Evolutionary conservation across 768 basidiomycete genomes (phyloP).

Genomic region (Rhodotorula toruloides): DNA sequence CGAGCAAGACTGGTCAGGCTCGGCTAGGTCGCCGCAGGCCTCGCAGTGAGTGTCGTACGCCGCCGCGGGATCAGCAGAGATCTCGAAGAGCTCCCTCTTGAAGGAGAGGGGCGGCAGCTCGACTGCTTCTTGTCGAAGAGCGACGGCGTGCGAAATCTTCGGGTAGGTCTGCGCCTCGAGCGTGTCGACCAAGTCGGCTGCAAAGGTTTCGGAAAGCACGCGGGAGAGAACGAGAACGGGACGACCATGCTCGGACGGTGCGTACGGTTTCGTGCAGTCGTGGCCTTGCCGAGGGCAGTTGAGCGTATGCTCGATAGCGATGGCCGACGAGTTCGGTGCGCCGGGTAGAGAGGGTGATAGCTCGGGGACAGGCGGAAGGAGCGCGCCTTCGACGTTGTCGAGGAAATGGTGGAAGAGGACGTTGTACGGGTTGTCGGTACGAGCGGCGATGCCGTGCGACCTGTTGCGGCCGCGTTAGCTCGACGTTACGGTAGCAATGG

Average conservation of each 20-base stretch:
- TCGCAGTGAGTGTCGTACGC: slow-evolving; percentile 19
- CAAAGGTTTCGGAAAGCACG: slow-evolving; percentile 21
- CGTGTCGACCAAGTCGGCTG: slow-evolving; percentile 23
- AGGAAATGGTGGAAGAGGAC: slow-evolving; percentile 33
- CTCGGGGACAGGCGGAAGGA: background rate
- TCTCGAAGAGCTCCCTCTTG: slow-evolving; percentile 3
- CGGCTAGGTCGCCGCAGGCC: slow-evolving; percentile 13
- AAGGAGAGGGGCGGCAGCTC: slow-evolving; percentile 7
- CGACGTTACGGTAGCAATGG: background rate
- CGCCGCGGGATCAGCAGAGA: background rate
- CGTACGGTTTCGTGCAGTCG: slow-evolving; percentile 18
- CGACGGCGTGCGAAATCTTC: slow-evolving; percentile 20
- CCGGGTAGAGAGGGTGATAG: slow-evolving; percentile 4
- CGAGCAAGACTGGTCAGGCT: background rate
- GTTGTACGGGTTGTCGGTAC: slow-evolving; percentile 27
- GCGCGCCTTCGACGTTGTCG: background rate
- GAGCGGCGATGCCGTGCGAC: slow-evolving; percentile 27
- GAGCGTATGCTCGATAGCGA: slow-evolving; percentile 23
- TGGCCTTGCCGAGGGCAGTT: slow-evolving; percentile 36
- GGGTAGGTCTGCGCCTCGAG: slow-evolving; percentile 26
- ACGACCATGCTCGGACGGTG: slow-evolving; percentile 19
- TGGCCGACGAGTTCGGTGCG: slow-evolving; percentile 19
- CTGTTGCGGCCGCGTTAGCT: background rate
- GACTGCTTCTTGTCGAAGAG: background rate
- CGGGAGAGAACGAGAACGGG: slow-evolving; percentile 22